Base-by-base conservation (phyloP, 2,329 filamentous ascomycete genomes). In the Botrytis fabae region DNA sequence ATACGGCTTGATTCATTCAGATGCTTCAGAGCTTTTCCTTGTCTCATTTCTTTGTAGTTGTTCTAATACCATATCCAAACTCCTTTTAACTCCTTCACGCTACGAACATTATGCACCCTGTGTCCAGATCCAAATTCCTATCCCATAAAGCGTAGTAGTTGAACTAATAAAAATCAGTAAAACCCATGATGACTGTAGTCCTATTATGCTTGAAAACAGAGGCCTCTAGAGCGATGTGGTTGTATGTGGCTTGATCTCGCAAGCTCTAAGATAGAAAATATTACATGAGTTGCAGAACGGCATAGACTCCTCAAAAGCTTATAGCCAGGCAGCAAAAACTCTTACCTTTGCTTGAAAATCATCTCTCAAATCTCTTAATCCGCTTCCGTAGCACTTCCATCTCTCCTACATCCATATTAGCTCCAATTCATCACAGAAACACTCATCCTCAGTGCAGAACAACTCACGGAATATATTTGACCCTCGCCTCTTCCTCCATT, bases 261-360 rank as follows among this genome's bases (percentile, higher is more conserved):
- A 84, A 90, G 93, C 94, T 98, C 96, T 98, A 95, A 98, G 98
- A 95, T 98, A 98, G 96, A 96, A 98, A 98, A 98, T 98, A 98
- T 94, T 94, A 94, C 87, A 83, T 85, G 64, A 85, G 85, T 90
- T 92, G 91, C 89, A 92, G 90, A 92, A 89, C 95, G 98, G 98
- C 95, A 94, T 95, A 51, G 59, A 71, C 59, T 66, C 71, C 66
- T 69, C 44, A 60, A 32, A 32, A n/a, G 28, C 38, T 60, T 38
- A 40, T 20, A 32, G 25, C 51, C 51, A 68, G 48, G 35, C 16
- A 42, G 35, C n/a, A 6, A 57, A 40, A 42, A 20, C 40, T 35
- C 46, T 59, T 61, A 72, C 70, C 48, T 59, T 59, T 28, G 35
- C 42, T 68, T 54, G 59, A 35, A 48, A 22, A 28, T 51, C 42